These are phyloP conservation scores for Neurospora sp. DNA, from an alignment of 495 filamentous ascomycete genomes.

Conservation along the genomic window DNA sequence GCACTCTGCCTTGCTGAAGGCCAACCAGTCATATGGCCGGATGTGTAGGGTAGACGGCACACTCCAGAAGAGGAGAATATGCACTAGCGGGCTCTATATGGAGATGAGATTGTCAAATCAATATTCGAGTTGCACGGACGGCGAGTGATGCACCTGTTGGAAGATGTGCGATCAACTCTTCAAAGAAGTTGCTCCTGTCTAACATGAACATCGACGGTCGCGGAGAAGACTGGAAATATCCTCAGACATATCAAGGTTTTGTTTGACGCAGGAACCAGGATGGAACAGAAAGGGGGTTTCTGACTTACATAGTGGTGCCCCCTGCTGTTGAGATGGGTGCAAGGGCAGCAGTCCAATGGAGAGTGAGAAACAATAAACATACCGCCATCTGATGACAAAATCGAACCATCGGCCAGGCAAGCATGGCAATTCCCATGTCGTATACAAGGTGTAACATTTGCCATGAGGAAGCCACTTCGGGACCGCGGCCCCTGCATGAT, in stretches of 20 bases:
- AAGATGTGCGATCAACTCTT: neutral
- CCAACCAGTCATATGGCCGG: neutral
- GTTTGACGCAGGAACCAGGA: neutral
- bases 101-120: neutral
- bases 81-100: neutral
- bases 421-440: neutral
- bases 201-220: neutral
- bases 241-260: neutral
- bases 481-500: neutral
- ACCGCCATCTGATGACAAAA: neutral
- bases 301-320: neutral
- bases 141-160: neutral
- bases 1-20: neutral
- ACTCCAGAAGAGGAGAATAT: neutral
- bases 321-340: neutral
- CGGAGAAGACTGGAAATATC: neutral
- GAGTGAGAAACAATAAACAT: neutral
- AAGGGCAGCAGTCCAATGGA: neutral
- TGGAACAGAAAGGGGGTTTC: neutral
- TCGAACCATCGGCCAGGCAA: neutral
- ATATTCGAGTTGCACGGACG: neutral
- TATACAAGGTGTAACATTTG: neutral
- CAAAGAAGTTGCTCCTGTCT: neutral
- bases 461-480: neutral
- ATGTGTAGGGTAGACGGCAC: neutral